These are phyloP conservation scores for sunflower (Helianthus annuus) DNA, from an alignment of 129 eudicot species.

Conservation along the genomic window HanXRQr2.0-SUNRISE NC_035444.2:14093881-14094380, in stretches of 20 bases:
- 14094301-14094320: constrained; percentile 37
- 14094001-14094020: constrained; percentile 9
- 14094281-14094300: constrained; percentile 14
- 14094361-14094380: constrained; percentile 35
- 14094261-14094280: constrained; percentile 27
- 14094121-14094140: constrained; percentile 11
- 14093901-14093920: neutral
- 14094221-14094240: constrained; percentile 16
- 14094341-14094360: constrained; percentile 31
- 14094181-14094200: neutral
- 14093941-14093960: neutral
- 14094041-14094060: neutral
- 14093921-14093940: neutral
- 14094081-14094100: neutral
- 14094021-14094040: constrained; percentile 4
- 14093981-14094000: constrained; percentile 22
- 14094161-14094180: neutral
- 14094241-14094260: constrained; percentile 31
- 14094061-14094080: constrained; percentile 10
- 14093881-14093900: neutral
- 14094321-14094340: constrained; percentile 31
- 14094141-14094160: constrained; percentile 8
- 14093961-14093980: constrained; percentile 20
- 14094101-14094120: neutral
- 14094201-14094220: constrained; percentile 16